Percentiles rank a stretch among this genome's conserved stretches.
Conservation (phyloP, 148 eudicot genomes). For the Chenopodium suecicum region DNA sequence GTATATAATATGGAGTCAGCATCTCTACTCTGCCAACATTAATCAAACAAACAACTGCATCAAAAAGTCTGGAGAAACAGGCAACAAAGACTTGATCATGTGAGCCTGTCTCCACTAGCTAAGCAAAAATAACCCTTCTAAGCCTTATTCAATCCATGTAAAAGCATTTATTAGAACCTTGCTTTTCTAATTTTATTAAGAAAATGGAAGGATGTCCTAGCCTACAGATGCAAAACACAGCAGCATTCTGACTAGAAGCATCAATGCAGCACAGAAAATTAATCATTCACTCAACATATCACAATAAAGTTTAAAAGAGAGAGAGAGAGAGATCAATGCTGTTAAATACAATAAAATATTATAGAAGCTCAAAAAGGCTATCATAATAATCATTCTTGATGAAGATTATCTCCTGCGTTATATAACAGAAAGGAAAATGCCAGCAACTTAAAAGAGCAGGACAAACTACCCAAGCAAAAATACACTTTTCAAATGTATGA, state of each 20-base stretch:
- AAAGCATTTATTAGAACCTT: neutral
- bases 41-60: conserved; percentile 18
- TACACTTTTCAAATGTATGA: neutral
- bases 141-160: neutral
- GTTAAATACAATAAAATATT: too few relatives aligned
- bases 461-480: neutral
- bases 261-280: neutral
- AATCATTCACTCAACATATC: neutral
- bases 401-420: neutral
- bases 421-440: neutral
- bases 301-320: neutral
- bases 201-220: too few relatives aligned
- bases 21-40: conserved; percentile 8
- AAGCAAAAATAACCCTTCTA: neutral
- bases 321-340: too few relatives aligned
- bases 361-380: too few relatives aligned
- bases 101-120: neutral
- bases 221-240: neutral
- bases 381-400: too few relatives aligned
- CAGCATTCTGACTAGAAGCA: neutral
- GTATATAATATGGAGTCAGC: conserved; percentile 12
- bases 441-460: neutral
- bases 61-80: conserved; percentile 3
- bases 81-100: conserved; percentile 12
- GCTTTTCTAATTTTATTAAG: neutral